Percentiles rank a stretch among this genome's conserved stretches.
phyloP scores from a whole-genome alignment of 495 filamentous ascomycete species.

The Cladorrhinum samala region DNA sequence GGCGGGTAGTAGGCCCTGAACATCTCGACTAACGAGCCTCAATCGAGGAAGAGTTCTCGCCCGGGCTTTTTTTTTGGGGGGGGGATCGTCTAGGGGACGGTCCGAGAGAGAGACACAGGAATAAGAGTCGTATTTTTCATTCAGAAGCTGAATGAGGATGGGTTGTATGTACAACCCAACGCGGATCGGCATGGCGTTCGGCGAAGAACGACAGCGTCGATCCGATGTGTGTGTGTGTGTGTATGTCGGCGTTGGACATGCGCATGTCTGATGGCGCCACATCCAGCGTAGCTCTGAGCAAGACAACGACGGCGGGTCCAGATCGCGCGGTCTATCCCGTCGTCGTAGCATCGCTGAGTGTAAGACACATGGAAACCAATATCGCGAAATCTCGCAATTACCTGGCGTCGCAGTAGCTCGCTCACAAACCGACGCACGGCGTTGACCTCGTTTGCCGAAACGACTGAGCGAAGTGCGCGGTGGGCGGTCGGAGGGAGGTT shows the following conservation, averaged over 20 bases:
- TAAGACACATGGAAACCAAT: neutral
- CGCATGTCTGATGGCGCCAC: neutral
- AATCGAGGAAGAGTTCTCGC: slow-evolving; percentile 7
- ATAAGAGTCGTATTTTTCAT: neutral
- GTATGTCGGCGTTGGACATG: no score
- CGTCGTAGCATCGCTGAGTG: neutral
- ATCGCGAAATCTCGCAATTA: neutral
- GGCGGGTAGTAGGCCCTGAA: neutral
- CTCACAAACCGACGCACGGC: neutral
- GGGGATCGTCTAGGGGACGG: slow-evolving; percentile 6
- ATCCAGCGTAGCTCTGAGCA: neutral
- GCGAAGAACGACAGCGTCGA: no score
- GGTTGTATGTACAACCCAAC: no score
- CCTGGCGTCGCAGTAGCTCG: neutral
- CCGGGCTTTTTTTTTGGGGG: slow-evolving; percentile 10
- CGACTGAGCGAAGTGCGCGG: neutral
- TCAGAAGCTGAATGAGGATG: neutral
- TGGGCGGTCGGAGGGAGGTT: neutral
- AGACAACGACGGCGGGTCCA: neutral
- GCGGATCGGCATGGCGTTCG: no score
- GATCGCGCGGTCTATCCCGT: neutral
- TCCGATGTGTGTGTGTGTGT: no score
- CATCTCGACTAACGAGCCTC: slow-evolving; percentile 12
- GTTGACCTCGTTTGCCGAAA: neutral
- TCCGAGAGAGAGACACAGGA: neutral